Conservation (phyloP, 805 yeast species). For the Candida anglica region DNA sequence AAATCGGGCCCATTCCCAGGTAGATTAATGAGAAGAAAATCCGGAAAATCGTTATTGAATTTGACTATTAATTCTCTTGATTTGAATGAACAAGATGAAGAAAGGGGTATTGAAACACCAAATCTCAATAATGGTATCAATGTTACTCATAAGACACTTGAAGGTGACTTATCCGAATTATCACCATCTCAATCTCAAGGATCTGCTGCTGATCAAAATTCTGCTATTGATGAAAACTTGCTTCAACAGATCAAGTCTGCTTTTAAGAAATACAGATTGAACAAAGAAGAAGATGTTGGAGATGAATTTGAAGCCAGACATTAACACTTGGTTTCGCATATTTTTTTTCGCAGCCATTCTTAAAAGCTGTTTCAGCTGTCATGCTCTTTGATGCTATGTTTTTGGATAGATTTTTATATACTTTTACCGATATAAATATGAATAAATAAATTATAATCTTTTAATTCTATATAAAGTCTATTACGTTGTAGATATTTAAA, state of each 20-base stretch:
- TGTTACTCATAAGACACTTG: conserved; percentile 3
- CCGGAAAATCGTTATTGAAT: conserved; percentile 70
- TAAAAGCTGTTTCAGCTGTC: not conserved
- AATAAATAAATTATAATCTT: too few relatives aligned
- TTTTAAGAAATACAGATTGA: conserved; percentile 26
- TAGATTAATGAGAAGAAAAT: conserved; percentile 57
- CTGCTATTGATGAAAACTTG: conserved; percentile 28
- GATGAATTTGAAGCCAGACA: conserved; percentile 56
- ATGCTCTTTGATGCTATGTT: too few relatives aligned
- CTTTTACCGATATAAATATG: too few relatives aligned
- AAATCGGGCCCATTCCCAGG: conserved; percentile 49
- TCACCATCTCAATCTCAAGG: conserved; percentile 18
- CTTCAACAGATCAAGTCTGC: conserved; percentile 34
- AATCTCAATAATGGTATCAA: conserved; percentile 12
- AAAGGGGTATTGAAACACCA: conserved; percentile 13
- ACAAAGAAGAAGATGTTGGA: conserved; percentile 37
- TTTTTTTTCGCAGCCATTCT: too few relatives aligned
- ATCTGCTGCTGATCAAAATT: conserved; percentile 25
- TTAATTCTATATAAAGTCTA: too few relatives aligned
- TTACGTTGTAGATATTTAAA: too few relatives aligned
- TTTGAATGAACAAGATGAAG: conserved; percentile 62
- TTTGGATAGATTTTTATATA: too few relatives aligned
- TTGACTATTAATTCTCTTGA: conserved; percentile 66
- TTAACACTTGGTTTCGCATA: conserved; percentile 2
- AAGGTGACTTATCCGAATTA: conserved; percentile 6